A percentile compares a stretch with the other conserved stretches of the same genome.
phyloP scores from a whole-genome alignment of 2,329 filamentous ascomycete species.

The Aphanocladium album region DNA sequence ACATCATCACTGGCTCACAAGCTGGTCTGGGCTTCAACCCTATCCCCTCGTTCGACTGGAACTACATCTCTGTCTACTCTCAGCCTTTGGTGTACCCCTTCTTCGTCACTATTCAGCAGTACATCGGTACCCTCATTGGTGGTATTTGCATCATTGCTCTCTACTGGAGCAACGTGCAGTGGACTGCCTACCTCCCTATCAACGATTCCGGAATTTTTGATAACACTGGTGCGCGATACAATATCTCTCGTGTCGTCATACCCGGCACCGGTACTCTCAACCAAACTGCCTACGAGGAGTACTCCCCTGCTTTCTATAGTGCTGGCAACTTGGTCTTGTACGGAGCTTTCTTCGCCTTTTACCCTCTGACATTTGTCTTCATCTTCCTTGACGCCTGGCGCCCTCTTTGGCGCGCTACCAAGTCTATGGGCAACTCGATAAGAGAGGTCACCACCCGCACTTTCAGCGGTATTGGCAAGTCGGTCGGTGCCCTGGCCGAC shows the following conservation, averaged over 20 bases:
- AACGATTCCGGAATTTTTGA: conserved; percentile 42
- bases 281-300: conserved; percentile 28
- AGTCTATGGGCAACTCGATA: not conserved
- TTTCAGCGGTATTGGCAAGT: conserved; percentile 21
- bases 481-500: conserved; percentile 23
- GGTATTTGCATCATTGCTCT: conserved; percentile 2
- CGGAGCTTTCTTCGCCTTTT: conserved; percentile 28
- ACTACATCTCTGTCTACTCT: conserved; percentile 1
- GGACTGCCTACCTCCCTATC: conserved; percentile 42
- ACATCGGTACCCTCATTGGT: conserved; percentile 7
- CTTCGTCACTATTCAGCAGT: conserved; percentile 7
- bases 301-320: conserved; percentile 30
- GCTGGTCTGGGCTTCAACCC: conserved; percentile 10
- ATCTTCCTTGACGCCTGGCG: conserved; percentile 29
- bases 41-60: conserved; percentile 14
- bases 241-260: conserved; percentile 40
- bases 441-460: not conserved
- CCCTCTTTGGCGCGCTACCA: conserved; percentile 10
- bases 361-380: conserved; percentile 31
- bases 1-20: conserved; percentile 14
- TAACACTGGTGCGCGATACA: conserved; percentile 37
- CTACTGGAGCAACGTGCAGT: conserved; percentile 32
- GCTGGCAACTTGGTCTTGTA: conserved; percentile 27
- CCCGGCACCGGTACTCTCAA: conserved; percentile 24
- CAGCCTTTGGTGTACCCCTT: conserved; percentile 4